These are phyloP conservation scores for Arabidopsis suecica DNA, from an alignment of 345 rosid genomes.

Conservation along the genomic window DNA sequence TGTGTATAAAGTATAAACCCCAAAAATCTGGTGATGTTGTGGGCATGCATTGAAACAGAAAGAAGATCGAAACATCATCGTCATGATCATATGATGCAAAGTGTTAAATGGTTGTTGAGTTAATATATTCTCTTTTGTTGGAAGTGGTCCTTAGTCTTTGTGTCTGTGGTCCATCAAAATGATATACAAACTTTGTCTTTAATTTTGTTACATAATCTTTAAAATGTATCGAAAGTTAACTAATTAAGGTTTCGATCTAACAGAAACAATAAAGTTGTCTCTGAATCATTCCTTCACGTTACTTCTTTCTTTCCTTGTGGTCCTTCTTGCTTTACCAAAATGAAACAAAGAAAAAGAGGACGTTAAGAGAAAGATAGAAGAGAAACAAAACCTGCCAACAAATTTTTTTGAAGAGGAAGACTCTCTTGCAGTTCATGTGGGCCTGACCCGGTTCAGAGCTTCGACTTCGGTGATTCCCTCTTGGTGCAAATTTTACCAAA, in stretches of 20 bases:
- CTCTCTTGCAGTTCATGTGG: slow-evolving; percentile 8
- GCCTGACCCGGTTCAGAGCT: slow-evolving; percentile 10
- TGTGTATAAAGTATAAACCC: slow-evolving; percentile 29
- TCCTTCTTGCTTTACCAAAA: slow-evolving; percentile 31
- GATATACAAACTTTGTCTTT: slow-evolving; percentile 40
- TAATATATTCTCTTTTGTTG: slow-evolving; percentile 43
- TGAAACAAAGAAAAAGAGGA: background rate
- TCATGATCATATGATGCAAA: slow-evolving; percentile 38
- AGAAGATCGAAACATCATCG: slow-evolving; percentile 37
- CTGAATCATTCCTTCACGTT: slow-evolving; percentile 29
- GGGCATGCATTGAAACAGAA: slow-evolving; percentile 39
- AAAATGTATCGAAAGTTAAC: slow-evolving; percentile 30
- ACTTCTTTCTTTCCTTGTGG: slow-evolving; percentile 17
- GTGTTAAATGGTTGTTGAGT: slow-evolving; percentile 41
- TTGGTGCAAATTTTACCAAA: background rate
- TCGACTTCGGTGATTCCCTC: background rate
- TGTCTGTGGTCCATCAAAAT: slow-evolving; percentile 45
- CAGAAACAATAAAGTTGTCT: slow-evolving; percentile 32
- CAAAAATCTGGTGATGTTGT: slow-evolving; percentile 35
- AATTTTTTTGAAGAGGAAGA: background rate
- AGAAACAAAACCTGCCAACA: background rate
- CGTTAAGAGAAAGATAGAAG: background rate
- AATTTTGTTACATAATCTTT: slow-evolving; percentile 32
- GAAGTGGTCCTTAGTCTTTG: slow-evolving; percentile 45
- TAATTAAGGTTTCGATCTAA: slow-evolving; percentile 39